Conservation (phyloP, 768 basidiomycete species). For the Lentinula boryana region DNA sequence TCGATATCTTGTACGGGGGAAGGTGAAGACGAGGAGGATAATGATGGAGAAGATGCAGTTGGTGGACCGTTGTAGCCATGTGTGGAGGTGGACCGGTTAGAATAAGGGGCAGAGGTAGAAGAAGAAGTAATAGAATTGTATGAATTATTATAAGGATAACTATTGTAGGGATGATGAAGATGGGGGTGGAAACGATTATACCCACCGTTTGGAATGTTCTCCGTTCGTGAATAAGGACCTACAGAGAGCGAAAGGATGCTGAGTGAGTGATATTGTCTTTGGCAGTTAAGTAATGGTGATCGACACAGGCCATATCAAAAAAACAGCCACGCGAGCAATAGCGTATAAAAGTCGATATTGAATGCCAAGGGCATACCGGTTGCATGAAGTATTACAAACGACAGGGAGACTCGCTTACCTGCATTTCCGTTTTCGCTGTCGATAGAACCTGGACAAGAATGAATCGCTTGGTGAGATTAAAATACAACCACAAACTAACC, state of each 20-base stretch:
- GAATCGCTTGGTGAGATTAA: neutral
- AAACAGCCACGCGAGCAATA: too few relatives aligned
- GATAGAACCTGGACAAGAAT: neutral
- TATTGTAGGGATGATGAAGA: constrained; percentile 4
- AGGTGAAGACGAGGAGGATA: constrained; percentile 2
- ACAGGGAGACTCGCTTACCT: neutral
- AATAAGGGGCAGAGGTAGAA: neutral
- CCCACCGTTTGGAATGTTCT: constrained; percentile 3
- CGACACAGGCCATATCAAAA: too few relatives aligned
- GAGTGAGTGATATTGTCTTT: neutral
- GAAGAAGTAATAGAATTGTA: neutral
- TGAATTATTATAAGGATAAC: constrained; percentile 4
- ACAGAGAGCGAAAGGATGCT: neutral
- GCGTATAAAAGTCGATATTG: too few relatives aligned
- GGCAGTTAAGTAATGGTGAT: too few relatives aligned
- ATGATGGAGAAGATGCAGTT: neutral
- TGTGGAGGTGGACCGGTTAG: neutral
- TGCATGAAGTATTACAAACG: too few relatives aligned
- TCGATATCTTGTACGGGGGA: constrained; percentile 3
- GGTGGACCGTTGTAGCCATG: neutral
- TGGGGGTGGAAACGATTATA: constrained; percentile 2
- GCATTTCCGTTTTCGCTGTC: neutral
- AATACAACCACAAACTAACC: neutral
- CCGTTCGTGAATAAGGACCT: neutral
- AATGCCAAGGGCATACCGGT: too few relatives aligned